phyloP scores from a whole-genome alignment of 805 yeast species.

The Metschnikowia lunata region DNA sequence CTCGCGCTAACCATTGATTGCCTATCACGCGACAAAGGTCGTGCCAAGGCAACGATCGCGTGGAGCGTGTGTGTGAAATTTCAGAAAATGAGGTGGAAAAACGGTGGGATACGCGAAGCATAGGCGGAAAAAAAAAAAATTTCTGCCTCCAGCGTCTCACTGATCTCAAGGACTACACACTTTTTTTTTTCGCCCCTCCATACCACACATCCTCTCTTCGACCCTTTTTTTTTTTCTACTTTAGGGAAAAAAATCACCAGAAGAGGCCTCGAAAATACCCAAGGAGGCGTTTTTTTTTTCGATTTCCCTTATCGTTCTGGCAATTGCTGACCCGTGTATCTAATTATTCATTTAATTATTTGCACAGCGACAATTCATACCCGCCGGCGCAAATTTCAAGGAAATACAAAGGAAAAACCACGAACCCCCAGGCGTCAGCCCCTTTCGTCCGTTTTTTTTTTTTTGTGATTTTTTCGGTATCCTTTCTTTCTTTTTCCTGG shows the following conservation, averaged over 20 bases:
- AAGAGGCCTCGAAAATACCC: conserved; percentile 1
- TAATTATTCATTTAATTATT: conserved; percentile 15
- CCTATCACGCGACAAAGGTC: too few species aligned
- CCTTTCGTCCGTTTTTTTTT: too few species aligned
- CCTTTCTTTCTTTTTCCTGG: not conserved
- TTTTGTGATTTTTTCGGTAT: too few species aligned
- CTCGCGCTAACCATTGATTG: too few species aligned
- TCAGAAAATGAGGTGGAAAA: too few species aligned
- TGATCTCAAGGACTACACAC: not conserved
- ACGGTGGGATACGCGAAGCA: too few species aligned
- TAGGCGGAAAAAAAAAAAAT: too few species aligned
- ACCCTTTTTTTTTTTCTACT: not conserved
- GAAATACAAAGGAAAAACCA: not conserved
- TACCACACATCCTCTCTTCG: conserved; percentile 5
- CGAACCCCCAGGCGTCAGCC: not conserved
- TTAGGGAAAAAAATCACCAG: not conserved
- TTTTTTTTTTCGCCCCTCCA: not conserved
- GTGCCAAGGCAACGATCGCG: too few species aligned
- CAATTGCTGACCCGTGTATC: conserved; percentile 12
- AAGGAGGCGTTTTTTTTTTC: not conserved
- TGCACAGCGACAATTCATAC: conserved; percentile 4
- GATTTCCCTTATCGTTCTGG: not conserved
- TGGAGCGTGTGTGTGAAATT: too few species aligned
- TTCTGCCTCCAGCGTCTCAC: too few species aligned
- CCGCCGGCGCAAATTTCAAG: conserved; percentile 4